phyloP scores from a whole-genome alignment of 2,329 filamentous ascomycete species.

The Aspergillus aculeatus region DNA sequence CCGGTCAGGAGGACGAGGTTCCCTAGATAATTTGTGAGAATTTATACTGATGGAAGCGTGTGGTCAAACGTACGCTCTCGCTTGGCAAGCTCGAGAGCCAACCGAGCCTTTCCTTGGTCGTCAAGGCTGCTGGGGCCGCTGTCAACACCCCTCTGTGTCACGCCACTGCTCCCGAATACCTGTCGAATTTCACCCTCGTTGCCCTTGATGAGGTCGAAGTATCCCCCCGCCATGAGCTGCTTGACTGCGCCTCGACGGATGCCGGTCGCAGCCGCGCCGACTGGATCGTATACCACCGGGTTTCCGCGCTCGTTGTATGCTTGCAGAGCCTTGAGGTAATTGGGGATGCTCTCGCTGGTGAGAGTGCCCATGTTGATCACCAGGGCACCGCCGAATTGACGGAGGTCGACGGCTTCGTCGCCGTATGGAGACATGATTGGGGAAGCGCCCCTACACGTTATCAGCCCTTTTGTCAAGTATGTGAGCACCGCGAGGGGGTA shows the following conservation, averaged over 20 bases:
- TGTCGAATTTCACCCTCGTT: slow-evolving; percentile 86
- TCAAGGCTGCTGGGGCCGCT: slow-evolving; percentile 59
- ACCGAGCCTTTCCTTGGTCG: slow-evolving; percentile 55
- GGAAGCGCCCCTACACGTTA: slow-evolving; percentile 62
- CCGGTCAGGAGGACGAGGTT: slow-evolving; percentile 83
- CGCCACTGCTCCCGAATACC: slow-evolving; percentile 58
- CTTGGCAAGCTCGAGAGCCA: slow-evolving; percentile 66
- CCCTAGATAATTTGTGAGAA: slow-evolving; percentile 22
- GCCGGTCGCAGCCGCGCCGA: slow-evolving; percentile 80
- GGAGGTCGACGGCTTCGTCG: slow-evolving; percentile 78
- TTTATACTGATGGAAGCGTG: neutral
- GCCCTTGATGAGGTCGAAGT: slow-evolving; percentile 87
- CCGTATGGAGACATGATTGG: slow-evolving; percentile 94
- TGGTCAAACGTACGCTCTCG: slow-evolving; percentile 52
- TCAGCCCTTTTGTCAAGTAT: slow-evolving; percentile 16
- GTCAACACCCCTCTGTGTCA: slow-evolving; percentile 81
- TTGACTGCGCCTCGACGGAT: slow-evolving; percentile 70
- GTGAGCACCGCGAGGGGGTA: slow-evolving; percentile 7
- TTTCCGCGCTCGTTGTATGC: slow-evolving; percentile 78
- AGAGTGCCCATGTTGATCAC: slow-evolving; percentile 96
- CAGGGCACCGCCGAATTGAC: slow-evolving; percentile 70
- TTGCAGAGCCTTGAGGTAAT: slow-evolving; percentile 69
- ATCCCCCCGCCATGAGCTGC: slow-evolving; percentile 68
- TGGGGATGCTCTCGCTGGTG: slow-evolving; percentile 68
- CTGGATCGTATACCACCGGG: slow-evolving; percentile 82